A percentile compares a stretch with the other conserved stretches of the same genome.
Evolutionary conservation across 2,329 filamentous ascomycete species (phyloP).

Genomic region (Coniochaeta sp.): DNA sequence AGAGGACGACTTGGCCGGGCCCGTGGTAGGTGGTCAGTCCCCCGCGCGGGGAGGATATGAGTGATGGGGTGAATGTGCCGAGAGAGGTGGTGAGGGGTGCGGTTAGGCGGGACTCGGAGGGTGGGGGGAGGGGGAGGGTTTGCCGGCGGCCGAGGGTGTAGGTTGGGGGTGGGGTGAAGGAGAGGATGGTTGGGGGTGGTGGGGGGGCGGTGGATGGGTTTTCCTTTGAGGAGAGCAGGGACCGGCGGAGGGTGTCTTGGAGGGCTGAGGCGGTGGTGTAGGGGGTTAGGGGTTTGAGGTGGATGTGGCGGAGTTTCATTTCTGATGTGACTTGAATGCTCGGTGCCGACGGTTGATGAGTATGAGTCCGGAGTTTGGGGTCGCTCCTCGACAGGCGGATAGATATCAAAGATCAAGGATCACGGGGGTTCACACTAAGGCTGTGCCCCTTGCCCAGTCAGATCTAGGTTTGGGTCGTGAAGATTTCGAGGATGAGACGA

Average conservation of each 20-base stretch:
- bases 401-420: too few species aligned
- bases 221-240: slow-evolving; percentile 42
- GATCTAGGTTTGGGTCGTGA: too few species aligned
- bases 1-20: slow-evolving; percentile 87
- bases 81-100: slow-evolving; percentile 12
- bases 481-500: too few species aligned
- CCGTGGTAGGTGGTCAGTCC: slow-evolving; percentile 94
- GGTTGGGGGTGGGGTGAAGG: slow-evolving; percentile 74
- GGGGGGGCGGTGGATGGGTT: slow-evolving; percentile 12
- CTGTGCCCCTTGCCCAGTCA: too few species aligned
- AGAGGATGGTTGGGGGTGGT: slow-evolving; percentile 63
- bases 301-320: slow-evolving; percentile 29
- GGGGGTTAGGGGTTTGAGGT: slow-evolving; percentile 24
- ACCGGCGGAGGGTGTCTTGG: slow-evolving; percentile 30
- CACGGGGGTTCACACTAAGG: too few species aligned
- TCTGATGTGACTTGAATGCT: too few species aligned
- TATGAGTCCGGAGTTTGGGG: too few species aligned
- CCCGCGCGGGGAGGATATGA: slow-evolving; percentile 69
- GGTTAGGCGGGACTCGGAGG: slow-evolving; percentile 25
- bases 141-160: slow-evolving; percentile 90
- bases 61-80: slow-evolving; percentile 42
- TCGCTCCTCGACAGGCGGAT: too few species aligned
- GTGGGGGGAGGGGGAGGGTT: slow-evolving; percentile 33
- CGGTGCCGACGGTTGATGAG: too few species aligned
- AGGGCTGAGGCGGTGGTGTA: slow-evolving; percentile 30